These are phyloP conservation scores for Malassezia globosa DNA, from an alignment of 1,284 basidiomycete species.

Conservation along the genomic window DNA sequence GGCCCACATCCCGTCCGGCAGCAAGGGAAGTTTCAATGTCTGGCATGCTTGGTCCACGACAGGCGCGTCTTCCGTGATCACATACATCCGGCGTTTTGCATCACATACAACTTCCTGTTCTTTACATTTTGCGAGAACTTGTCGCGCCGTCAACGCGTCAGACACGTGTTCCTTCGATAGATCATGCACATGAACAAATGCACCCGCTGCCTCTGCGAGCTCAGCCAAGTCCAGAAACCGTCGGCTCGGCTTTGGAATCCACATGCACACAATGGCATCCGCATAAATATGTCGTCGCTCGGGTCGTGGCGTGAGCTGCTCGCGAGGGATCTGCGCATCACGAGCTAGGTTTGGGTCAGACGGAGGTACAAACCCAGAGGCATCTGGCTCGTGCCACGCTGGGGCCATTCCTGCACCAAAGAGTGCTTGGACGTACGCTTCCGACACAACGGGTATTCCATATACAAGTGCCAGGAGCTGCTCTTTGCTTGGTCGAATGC, in stretches of 20 bases:
- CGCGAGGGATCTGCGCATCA: background rate
- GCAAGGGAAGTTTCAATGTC: background rate
- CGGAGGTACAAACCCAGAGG: background rate
- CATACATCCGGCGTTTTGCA: background rate
- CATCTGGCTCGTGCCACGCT: background rate
- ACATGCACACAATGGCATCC: background rate
- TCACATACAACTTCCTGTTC: background rate
- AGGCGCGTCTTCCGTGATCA: background rate
- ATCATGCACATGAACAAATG: conserved; percentile 5
- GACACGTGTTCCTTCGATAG: background rate
- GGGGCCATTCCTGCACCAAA: background rate
- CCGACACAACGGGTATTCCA: conserved; percentile 5
- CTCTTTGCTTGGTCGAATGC: conserved; percentile 9
- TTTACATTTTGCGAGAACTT: background rate
- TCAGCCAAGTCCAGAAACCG: conserved; percentile 8
- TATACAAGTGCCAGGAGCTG: conserved; percentile 13
- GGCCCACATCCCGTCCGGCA: conserved; percentile 1
- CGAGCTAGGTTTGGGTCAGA: conserved; percentile 1
- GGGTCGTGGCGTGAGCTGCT: background rate
- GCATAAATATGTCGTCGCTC: conserved; percentile 3
- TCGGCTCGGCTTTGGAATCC: background rate
- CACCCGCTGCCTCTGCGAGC: conserved; percentile 10
- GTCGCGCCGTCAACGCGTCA: background rate
- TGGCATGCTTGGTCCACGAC: background rate
- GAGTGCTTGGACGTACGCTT: background rate